A percentile compares a stretch with the other conserved stretches of the same genome.
Evolutionary conservation across 208 protist species (phyloP).

Genomic region (Wallacemonas sp.): DNA sequence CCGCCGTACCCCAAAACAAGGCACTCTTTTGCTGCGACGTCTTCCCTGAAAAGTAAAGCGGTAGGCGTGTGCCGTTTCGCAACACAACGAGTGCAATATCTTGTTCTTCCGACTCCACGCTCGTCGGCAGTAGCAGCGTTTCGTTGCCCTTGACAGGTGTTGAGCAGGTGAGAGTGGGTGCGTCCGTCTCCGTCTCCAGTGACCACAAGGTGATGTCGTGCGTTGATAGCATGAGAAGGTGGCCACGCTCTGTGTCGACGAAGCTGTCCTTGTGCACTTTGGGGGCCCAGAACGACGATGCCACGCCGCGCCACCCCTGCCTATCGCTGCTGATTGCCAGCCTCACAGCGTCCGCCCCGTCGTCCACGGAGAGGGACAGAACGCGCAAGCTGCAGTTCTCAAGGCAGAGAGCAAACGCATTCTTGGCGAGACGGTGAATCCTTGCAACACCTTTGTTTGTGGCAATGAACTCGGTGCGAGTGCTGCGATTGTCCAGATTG

Average conservation of each 20-base stretch:
- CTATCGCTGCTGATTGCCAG: conserved; percentile 10
- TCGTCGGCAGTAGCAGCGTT: conserved; percentile 17
- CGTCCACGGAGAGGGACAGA: conserved; percentile 1
- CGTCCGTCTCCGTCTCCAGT: conserved; percentile 13
- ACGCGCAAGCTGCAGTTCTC: conserved; percentile 49
- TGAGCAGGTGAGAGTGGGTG: conserved; percentile 9
- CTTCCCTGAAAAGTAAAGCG: conserved; percentile 23
- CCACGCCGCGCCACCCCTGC: conserved; percentile 7
- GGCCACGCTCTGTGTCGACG: conserved; percentile 32
- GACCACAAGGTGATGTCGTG: conserved; percentile 32
- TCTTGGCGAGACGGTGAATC: conserved; percentile 44
- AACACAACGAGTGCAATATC: conserved; percentile 39
- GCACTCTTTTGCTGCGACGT: background rate
- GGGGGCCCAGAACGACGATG: conserved; percentile 7
- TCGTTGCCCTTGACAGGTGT: conserved; percentile 6
- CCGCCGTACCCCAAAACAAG: conserved; percentile 14
- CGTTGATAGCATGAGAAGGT: conserved; percentile 37
- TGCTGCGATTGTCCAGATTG: conserved; percentile 5
- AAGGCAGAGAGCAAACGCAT: conserved; percentile 62
- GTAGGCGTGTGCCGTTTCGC: conserved; percentile 35
- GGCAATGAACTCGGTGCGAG: conserved; percentile 20
- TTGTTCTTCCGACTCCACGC: conserved; percentile 5
- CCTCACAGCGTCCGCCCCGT: background rate
- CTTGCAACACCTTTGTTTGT: conserved; percentile 34
- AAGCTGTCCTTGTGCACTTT: conserved; percentile 43